phyloP scores from a whole-genome alignment of 2,329 filamentous ascomycete genomes.

The Didymella segeticola region DNA sequence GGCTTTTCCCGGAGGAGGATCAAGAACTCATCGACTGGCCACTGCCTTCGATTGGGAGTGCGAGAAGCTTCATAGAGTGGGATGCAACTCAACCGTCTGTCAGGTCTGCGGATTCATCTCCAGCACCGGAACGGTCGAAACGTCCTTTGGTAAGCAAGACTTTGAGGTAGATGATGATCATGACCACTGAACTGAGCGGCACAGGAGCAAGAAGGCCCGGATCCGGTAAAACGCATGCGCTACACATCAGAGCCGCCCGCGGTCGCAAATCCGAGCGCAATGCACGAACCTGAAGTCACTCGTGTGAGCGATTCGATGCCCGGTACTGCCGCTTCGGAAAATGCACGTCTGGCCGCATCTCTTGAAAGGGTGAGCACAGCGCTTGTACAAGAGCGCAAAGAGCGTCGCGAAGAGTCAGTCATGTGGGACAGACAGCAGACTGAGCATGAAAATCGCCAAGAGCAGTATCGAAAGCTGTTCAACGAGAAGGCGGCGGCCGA shows the following conservation, averaged over 20 bases:
- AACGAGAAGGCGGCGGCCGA: slow-evolving; percentile 26
- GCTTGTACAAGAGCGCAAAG: slow-evolving; percentile 9
- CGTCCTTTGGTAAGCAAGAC: slow-evolving; percentile 32
- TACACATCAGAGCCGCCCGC: slow-evolving; percentile 39
- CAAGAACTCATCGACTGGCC: slow-evolving; percentile 32
- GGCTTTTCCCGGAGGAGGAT: slow-evolving; percentile 24
- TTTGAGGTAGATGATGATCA: too few relatives aligned
- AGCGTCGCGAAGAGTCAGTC: slow-evolving; percentile 23
- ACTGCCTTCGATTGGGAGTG: slow-evolving; percentile 39
- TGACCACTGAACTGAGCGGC: neutral
- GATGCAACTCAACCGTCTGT: slow-evolving; percentile 35
- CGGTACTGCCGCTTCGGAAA: slow-evolving; percentile 27
- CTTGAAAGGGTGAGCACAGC: slow-evolving; percentile 19
- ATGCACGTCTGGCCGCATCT: slow-evolving; percentile 15
- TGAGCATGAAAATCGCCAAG: slow-evolving; percentile 32
- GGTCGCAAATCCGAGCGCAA: slow-evolving; percentile 2
- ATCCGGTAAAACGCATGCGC: slow-evolving; percentile 45
- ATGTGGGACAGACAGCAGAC: slow-evolving; percentile 37
- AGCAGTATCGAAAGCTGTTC: slow-evolving; percentile 26
- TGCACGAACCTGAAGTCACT: slow-evolving; percentile 40
- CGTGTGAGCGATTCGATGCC: slow-evolving; percentile 53
- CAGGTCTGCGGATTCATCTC: slow-evolving; percentile 20
- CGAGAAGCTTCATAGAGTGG: slow-evolving; percentile 38
- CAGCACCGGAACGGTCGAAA: slow-evolving; percentile 32
- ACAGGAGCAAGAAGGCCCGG: slow-evolving; percentile 32